phyloP scores from a whole-genome alignment of 75 land plant genomes.

The Azolla pinnata region DNA sequence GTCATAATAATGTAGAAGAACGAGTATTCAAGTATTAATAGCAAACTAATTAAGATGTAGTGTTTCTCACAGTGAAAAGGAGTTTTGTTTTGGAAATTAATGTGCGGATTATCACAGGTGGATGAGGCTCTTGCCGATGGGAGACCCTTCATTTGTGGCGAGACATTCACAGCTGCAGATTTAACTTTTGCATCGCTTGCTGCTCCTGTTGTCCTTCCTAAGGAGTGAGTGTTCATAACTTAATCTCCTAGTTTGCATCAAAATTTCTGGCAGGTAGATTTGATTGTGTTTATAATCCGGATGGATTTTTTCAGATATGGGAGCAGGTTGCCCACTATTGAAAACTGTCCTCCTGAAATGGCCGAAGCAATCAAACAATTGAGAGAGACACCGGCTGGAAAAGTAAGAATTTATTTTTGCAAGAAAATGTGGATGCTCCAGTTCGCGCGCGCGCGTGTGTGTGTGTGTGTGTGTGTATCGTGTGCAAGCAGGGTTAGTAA shows the following conservation, averaged over 20 bases:
- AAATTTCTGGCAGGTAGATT: background rate
- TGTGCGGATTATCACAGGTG: too few relatives aligned
- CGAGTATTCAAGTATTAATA: too few relatives aligned
- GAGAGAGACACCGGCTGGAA: conserved; percentile 27
- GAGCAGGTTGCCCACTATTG: conserved; percentile 11
- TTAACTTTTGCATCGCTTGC: conserved; percentile 37
- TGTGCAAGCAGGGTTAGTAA: too few relatives aligned
- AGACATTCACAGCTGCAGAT: conserved; percentile 35
- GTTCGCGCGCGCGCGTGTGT: too few relatives aligned
- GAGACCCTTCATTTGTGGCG: conserved; percentile 35
- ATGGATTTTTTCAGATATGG: conserved; percentile 21
- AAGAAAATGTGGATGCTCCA: too few relatives aligned
- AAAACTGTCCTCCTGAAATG: conserved; percentile 25
- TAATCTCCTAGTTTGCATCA: background rate
- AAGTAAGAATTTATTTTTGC: too few relatives aligned
- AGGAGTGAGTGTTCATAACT: conserved; percentile 13
- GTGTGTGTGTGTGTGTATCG: too few relatives aligned
- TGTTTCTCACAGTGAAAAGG: too few relatives aligned
- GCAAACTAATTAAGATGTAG: too few relatives aligned
- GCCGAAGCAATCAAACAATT: conserved; percentile 9
- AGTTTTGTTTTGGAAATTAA: too few relatives aligned
- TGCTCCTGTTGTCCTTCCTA: conserved; percentile 23
- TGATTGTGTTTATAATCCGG: background rate
- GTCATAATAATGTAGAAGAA: too few relatives aligned
- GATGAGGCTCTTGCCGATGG: conserved; percentile 31